Base-by-base conservation (phyloP, 2,329 filamentous ascomycete species). In the Alternaria tenuissima region DNA sequence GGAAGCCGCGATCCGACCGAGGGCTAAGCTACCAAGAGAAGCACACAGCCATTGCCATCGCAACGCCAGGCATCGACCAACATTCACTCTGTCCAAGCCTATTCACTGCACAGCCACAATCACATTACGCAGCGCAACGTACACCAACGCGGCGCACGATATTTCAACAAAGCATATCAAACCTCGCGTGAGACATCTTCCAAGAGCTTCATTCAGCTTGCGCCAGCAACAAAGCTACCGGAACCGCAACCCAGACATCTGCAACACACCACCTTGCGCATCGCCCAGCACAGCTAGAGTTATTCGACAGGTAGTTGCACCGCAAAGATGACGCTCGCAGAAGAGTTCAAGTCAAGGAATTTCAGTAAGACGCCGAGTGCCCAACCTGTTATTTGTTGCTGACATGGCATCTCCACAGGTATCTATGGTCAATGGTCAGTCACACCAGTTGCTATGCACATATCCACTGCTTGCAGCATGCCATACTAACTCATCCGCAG, bases 391-490 rank as follows among this genome's bases (percentile, higher is more conserved):
- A 66, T 62, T 52, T 55, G 55, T 59, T 69, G 65, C 77, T 80
- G 69, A 80, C 71, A 62, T 67, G 62, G 64, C 63, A 47, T 62
- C 59, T 64, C 65, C 71, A 36, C 64, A 89, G 87, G 87, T 80
- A 89, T 89, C 77, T 89, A 89, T 76, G 87, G 86, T 70, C 87
- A 89, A 87, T 89, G 87, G 87, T 89, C 74, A 79, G 85, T 84
- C 56, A 57, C 47, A 20, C 53, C 22, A 58, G n/a, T 53, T 41
- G n/a, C 34, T 16, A 22, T 16, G 16, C 39, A 48, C 11, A 22
- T 2, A 32, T 8, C 42, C 30, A 49, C 32, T 34, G 32, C 30
- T 18, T 7, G 41, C 48, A 32, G 28, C 22, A 42, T 8, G 36
- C 52, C 20, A 42, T 63, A 39, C 67, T 71, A 41, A 74, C 71